Percentiles rank a stretch among this genome's conserved stretches.
These are phyloP conservation scores for Aspergillus cavernicola DNA, from an alignment of 495 filamentous ascomycete species.

Conservation along the genomic window DNA sequence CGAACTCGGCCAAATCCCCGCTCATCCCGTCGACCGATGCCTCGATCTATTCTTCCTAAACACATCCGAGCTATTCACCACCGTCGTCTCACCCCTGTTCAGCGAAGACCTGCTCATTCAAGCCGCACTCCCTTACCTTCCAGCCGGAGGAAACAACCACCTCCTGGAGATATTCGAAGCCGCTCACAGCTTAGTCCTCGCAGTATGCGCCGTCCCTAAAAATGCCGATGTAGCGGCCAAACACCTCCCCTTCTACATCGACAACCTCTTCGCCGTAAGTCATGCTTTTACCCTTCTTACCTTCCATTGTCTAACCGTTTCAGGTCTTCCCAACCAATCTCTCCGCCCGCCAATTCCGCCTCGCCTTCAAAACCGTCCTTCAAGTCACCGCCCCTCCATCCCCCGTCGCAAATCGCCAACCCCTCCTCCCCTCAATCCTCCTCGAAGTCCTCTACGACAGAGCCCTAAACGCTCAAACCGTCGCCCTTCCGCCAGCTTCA, in stretches of 20 bases:
- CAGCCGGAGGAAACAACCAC: conserved; percentile 55
- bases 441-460: conserved; percentile 78
- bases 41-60: conserved; percentile 92
- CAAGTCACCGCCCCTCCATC: conserved; percentile 82
- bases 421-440: conserved; percentile 70
- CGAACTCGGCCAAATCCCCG: conserved; percentile 61
- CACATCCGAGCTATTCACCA: conserved; percentile 78
- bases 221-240: conserved; percentile 67
- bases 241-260: conserved; percentile 82
- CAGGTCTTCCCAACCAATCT: conserved; percentile 77
- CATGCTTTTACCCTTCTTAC: neutral
- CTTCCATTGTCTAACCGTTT: conserved; percentile 3
- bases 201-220: conserved; percentile 74
- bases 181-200: conserved; percentile 81
- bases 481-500: conserved; percentile 37
- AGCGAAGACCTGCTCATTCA: conserved; percentile 72
- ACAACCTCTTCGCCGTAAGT: conserved; percentile 69
- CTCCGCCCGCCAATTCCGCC: conserved; percentile 83
- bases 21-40: conserved; percentile 71
- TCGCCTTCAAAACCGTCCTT: conserved; percentile 88
- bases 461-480: conserved; percentile 52
- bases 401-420: conserved; percentile 64
- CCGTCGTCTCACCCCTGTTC: conserved; percentile 57
- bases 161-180: conserved; percentile 84
- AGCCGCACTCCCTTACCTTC: conserved; percentile 74